A percentile compares a stretch with the other conserved stretches of the same genome.
Evolutionary conservation across 164 flowering plant species (phyloP).

Genomic region (Echeveria elegans): DNA sequence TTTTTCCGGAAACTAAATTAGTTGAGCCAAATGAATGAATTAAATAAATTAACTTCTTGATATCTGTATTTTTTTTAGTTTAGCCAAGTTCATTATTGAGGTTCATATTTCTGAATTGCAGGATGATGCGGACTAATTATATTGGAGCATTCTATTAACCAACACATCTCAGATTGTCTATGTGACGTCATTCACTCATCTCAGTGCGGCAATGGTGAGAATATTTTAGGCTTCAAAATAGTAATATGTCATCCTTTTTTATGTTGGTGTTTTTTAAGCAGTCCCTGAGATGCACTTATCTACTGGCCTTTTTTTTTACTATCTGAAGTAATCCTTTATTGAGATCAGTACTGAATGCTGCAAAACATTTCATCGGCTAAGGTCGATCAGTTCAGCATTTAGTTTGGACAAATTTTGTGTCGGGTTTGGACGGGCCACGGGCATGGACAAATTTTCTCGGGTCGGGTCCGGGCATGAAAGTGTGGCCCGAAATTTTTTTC

Average conservation of each 20-base stretch:
- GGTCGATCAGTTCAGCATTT: too few relatives aligned
- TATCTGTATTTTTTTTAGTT: background rate
- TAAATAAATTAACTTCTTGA: background rate
- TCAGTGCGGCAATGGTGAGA: slow-evolving; percentile 62
- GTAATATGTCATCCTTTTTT: background rate
- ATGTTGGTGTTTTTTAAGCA: background rate
- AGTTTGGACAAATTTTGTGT: too few relatives aligned
- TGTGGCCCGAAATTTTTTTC: too few relatives aligned
- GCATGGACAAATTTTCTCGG: too few relatives aligned
- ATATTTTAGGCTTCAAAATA: background rate
- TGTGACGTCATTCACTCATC: slow-evolving; percentile 86
- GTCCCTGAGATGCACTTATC: too few relatives aligned
- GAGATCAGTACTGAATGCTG: background rate
- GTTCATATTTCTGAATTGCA: slow-evolving; percentile 19
- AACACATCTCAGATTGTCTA: slow-evolving; percentile 72
- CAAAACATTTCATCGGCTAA: background rate
- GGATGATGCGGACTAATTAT: slow-evolving; percentile 87
- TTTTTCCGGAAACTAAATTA: background rate
- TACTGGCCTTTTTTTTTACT: too few relatives aligned
- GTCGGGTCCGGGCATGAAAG: too few relatives aligned
- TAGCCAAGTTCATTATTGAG: background rate
- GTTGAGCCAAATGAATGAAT: background rate
- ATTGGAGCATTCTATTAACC: slow-evolving; percentile 77
- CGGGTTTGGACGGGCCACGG: too few relatives aligned
- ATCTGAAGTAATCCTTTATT: background rate